Percentiles rank a stretch among this genome's conserved stretches.
Conservation (phyloP, 345 rosid genomes). For the Acer negundo region DNA sequence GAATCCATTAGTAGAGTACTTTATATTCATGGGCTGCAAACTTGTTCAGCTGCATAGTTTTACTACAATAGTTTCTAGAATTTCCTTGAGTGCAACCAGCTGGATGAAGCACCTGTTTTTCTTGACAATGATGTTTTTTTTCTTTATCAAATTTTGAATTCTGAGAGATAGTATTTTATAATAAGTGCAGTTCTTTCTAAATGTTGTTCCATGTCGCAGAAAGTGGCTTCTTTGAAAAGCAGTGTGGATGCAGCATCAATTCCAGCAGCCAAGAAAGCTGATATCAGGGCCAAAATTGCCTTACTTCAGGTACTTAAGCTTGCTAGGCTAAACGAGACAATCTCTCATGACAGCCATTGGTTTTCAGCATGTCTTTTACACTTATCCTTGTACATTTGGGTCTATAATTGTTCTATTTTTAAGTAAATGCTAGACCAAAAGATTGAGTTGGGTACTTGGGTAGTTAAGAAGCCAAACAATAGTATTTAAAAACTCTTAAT, state of each 20-base stretch:
- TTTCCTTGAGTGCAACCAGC: background rate
- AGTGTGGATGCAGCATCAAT: constrained; percentile 71
- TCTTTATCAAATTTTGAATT: background rate
- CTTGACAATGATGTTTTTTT: background rate
- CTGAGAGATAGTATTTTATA: background rate
- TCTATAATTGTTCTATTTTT: background rate
- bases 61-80: background rate
- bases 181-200: constrained; percentile 13
- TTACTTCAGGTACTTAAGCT: constrained; percentile 64
- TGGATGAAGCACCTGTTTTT: background rate
- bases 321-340: constrained; percentile 1
- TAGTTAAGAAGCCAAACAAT: background rate
- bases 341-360: background rate
- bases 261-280: constrained; percentile 89
- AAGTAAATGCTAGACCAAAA: background rate
- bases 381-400: background rate
- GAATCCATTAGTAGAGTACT: background rate
- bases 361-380: background rate
- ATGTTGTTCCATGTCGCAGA: constrained; percentile 39
- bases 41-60: background rate
- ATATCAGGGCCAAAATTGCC: constrained; percentile 69
- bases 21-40: constrained; percentile 5
- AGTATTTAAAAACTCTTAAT: background rate
- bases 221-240: constrained; percentile 80
- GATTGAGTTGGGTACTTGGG: background rate